phyloP scores from a whole-genome alignment of 805 yeast genomes.

The Saturnispora sanitii region DNA sequence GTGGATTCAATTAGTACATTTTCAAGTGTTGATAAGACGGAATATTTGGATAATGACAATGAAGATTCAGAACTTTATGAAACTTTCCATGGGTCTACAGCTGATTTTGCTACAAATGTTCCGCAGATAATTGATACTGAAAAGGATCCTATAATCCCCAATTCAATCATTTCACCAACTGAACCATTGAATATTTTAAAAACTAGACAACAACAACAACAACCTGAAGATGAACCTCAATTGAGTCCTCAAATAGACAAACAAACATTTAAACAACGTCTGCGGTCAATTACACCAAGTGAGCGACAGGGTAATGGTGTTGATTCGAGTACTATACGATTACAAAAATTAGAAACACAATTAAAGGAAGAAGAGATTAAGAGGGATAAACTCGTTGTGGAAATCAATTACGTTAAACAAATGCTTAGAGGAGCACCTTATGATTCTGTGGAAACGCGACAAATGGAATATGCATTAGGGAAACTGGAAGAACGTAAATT shows the following conservation, averaged over 20 bases:
- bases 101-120: slow-evolving; percentile 11
- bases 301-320: slow-evolving; percentile 3
- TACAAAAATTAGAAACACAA: slow-evolving; percentile 14
- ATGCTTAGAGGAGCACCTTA: slow-evolving; percentile 12
- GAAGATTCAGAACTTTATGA: slow-evolving; percentile 12
- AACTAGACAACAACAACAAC: neutral
- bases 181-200: slow-evolving; percentile 1
- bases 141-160: neutral
- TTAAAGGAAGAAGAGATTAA: slow-evolving; percentile 16
- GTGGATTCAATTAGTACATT: slow-evolving; percentile 10
- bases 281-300: slow-evolving; percentile 10
- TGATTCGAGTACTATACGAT: slow-evolving; percentile 10
- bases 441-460: slow-evolving; percentile 18
- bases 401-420: slow-evolving; percentile 23
- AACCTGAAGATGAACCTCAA: too few relatives aligned
- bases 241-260: neutral
- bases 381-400: slow-evolving; percentile 23
- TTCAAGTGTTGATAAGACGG: slow-evolving; percentile 9
- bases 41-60: slow-evolving; percentile 3
- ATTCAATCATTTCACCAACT: neutral
- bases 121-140: neutral
- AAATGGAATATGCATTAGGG: slow-evolving; percentile 21
- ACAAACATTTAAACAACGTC: slow-evolving; percentile 1
- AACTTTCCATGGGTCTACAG: slow-evolving; percentile 11
- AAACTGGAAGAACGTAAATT: slow-evolving; percentile 21